A percentile compares a stretch with the other conserved stretches of the same genome.
These are phyloP conservation scores for Naegleria lovaniensis DNA, from an alignment of 208 protist species.

Conservation along the genomic window DNA sequence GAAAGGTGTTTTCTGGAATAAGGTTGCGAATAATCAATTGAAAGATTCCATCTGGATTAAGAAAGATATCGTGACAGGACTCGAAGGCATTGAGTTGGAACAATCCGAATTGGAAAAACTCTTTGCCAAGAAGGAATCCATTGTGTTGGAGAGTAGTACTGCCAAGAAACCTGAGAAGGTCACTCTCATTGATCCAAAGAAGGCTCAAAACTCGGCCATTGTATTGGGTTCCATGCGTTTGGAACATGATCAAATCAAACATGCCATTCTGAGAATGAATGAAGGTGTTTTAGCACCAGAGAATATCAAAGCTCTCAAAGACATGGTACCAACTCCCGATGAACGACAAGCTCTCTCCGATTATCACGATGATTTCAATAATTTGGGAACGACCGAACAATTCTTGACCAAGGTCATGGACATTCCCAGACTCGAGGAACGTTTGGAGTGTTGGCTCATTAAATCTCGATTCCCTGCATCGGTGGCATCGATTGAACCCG, in stretches of 20 bases:
- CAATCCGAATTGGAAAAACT: neutral
- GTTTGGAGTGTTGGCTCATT: conserved; percentile 6
- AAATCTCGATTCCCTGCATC: neutral
- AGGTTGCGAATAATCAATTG: neutral
- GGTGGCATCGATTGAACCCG: neutral
- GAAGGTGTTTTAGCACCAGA: conserved; percentile 9
- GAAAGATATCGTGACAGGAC: neutral
- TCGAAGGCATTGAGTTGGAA: neutral
- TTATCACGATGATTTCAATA: neutral
- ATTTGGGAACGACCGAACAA: conserved; percentile 15
- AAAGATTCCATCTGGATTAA: neutral
- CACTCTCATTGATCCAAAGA: conserved; percentile 26
- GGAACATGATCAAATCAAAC: neutral
- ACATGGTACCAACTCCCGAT: conserved; percentile 10
- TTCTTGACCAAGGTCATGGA: neutral
- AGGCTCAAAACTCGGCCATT: conserved; percentile 18
- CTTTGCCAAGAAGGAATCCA: neutral
- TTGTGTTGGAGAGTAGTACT: neutral
- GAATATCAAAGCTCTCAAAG: neutral
- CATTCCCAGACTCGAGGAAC: conserved; percentile 13
- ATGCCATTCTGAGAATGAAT: conserved; percentile 25
- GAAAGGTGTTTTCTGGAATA: conserved; percentile 16
- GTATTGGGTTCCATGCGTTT: neutral
- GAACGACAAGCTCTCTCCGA: neutral
- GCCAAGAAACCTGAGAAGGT: neutral